Conservation (phyloP, 495 filamentous ascomycete genomes). For the Haplographium delicatum region DNA sequence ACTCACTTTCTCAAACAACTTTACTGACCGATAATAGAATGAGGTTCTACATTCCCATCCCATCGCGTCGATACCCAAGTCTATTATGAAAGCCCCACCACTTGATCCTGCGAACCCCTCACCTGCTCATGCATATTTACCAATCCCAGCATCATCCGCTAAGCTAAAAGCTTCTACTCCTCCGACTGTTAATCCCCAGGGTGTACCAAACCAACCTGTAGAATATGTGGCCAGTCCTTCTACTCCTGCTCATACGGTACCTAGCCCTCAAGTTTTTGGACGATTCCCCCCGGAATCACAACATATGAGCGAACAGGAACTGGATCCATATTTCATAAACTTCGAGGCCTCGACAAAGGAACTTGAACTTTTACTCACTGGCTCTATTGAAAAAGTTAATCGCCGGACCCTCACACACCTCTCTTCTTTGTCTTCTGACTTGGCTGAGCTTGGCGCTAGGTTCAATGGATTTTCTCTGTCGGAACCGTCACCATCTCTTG, state of each 20-base stretch:
- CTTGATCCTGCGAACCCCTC: slow-evolving; percentile 88
- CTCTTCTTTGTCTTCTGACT: slow-evolving; percentile 73
- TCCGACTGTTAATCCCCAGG: slow-evolving; percentile 36
- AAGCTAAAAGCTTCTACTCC: slow-evolving; percentile 64
- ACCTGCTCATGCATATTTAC: slow-evolving; percentile 82
- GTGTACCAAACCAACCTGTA: slow-evolving; percentile 40
- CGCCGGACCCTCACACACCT: slow-evolving; percentile 81
- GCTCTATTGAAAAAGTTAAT: slow-evolving; percentile 94
- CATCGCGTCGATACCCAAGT: slow-evolving; percentile 85
- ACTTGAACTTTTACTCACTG: slow-evolving; percentile 77
- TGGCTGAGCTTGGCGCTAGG: slow-evolving; percentile 85
- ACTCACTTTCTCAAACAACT: background rate
- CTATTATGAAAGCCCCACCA: slow-evolving; percentile 86
- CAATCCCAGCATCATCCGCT: slow-evolving; percentile 75
- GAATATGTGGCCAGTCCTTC: slow-evolving; percentile 42
- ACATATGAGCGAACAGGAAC: slow-evolving; percentile 75
- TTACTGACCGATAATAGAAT: slow-evolving; percentile 53
- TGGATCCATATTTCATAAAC: slow-evolving; percentile 91
- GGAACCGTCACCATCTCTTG: slow-evolving; percentile 79
- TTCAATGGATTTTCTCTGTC: slow-evolving; percentile 97
- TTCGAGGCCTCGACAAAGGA: slow-evolving; percentile 87
- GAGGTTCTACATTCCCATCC: slow-evolving; percentile 90
- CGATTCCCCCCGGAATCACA: slow-evolving; percentile 79
- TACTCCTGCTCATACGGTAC: slow-evolving; percentile 49
- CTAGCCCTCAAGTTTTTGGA: slow-evolving; percentile 61